Evolutionary conservation across 805 yeast genomes (phyloP), one percentile per base, ranked within the genome.

Genomic region (Cyberlindnera meyerae): DNA sequence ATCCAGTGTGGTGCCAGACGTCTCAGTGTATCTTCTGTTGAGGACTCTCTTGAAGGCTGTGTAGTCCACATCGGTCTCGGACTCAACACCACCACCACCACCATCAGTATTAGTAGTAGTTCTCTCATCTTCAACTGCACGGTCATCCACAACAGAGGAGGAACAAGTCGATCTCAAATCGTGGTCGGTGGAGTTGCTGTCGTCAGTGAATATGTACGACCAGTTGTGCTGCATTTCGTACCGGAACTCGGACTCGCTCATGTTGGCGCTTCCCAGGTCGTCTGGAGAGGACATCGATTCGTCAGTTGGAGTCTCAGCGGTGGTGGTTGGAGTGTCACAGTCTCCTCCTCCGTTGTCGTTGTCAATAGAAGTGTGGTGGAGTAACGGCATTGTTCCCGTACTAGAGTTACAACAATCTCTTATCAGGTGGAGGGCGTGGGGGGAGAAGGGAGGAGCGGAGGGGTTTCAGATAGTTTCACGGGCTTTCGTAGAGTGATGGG

Each of bases 161-260:
- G 51, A 48, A 11, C 36, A 42, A 29, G 44, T 48, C 5, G 57
- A 52, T 44, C 49, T 45, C 13, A 41, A 29, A 24, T 54, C 57
- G 27, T 43, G 44, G 27, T 54, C 59, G 5, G 58, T 51, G 12
- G 54, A 51, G 37, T 37, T 37, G 39, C 45, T 53, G 28, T 54
- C 59, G 34, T 54, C 58, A 4, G 55, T 54, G 38, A 52, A 53
- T 15, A 54, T 49, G 43, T 52, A 27, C 4, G 59, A 54, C 59
- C 59, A 54, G 36, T 51, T 53, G 17, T 45, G 38, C 22, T 46
- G 52, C 27, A 49, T 29, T 12, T 51, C 55, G 25, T 44, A 48
- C 21, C 38, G 33, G 33, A 50, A 43, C 15, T 39, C 36, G 2
- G 48, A 34, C 18, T 40, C 51, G 6, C 48, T 31, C 32, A 39